phyloP scores from a whole-genome alignment of 108 stramenopile species.

The Hondaea fermentalgiana region DNA sequence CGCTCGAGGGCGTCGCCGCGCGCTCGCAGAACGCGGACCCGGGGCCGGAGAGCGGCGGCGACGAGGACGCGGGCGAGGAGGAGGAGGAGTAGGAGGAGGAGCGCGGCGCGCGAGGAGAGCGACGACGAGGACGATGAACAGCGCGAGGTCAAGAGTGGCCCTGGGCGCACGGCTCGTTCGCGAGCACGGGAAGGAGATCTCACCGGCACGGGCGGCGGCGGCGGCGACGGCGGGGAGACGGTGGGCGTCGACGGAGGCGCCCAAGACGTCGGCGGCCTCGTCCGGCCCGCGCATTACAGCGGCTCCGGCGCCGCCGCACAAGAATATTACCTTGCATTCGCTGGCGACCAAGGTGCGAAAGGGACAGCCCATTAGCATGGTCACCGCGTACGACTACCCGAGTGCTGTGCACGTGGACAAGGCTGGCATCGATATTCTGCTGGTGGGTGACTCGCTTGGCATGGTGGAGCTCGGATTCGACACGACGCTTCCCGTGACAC shows the following conservation, averaged over 20 bases:
- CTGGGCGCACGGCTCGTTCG: too few relatives aligned
- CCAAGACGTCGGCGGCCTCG: background rate
- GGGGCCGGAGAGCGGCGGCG: background rate
- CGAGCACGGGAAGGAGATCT: too few relatives aligned
- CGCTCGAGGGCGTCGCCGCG: background rate
- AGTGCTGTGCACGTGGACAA: constrained; percentile 86
- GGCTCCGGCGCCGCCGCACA: constrained; percentile 3
- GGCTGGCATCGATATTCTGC: constrained; percentile 84
- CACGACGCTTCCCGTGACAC: constrained; percentile 47
- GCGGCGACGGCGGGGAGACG: background rate
- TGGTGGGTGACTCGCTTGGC: constrained; percentile 50
- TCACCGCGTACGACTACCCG: constrained; percentile 96
- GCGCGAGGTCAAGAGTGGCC: too few relatives aligned
- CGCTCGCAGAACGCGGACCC: background rate
- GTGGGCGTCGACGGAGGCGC: background rate
- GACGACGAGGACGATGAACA: background rate
- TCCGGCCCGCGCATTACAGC: background rate
- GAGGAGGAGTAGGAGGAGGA: too few relatives aligned
- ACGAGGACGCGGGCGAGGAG: background rate
- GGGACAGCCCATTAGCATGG: background rate
- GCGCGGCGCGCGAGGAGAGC: background rate
- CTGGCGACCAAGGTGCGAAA: background rate
- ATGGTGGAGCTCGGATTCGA: constrained; percentile 31
- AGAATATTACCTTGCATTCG: background rate
- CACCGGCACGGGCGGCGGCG: too few relatives aligned